phyloP scores from a whole-genome alignment of 1,284 basidiomycete genomes.

The Cryptococcus maquisensis region DNA sequence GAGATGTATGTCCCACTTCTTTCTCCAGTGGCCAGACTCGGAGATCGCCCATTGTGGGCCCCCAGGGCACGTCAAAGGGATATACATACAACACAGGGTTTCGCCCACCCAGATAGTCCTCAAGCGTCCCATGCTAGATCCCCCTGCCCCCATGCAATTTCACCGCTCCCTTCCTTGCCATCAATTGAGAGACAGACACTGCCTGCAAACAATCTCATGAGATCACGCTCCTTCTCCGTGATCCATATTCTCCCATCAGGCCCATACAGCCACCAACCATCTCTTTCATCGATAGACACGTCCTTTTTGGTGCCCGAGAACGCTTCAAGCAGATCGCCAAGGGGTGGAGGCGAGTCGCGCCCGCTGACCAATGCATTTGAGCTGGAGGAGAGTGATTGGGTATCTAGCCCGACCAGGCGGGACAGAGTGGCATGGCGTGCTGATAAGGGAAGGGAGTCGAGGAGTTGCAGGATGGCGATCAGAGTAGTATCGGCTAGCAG shows the following conservation, averaged over 20 bases:
- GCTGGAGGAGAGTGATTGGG: conserved; percentile 24
- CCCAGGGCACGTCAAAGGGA: too few relatives aligned
- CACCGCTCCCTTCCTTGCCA: conserved; percentile 15
- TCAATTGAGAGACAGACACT: conserved; percentile 37
- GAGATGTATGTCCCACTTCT: too few relatives aligned
- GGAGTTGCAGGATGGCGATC: conserved; percentile 26
- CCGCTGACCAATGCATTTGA: conserved; percentile 19
- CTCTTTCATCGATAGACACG: conserved; percentile 4
- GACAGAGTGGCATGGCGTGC: conserved; percentile 27
- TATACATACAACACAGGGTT: too few relatives aligned
- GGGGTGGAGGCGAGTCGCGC: conserved; percentile 35
- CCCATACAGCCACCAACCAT: conserved; percentile 34
- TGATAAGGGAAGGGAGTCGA: conserved; percentile 31
- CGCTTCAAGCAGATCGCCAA: conserved; percentile 29
- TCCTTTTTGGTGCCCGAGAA: conserved; percentile 3
- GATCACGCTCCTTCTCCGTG: conserved; percentile 32
- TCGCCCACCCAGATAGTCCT: too few relatives aligned
- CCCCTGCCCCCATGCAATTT: conserved; percentile 30
- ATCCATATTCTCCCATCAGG: conserved; percentile 34
- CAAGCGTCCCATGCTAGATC: conserved; percentile 35
- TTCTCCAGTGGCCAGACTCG: too few relatives aligned
- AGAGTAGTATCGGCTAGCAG: conserved; percentile 32
- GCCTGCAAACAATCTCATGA: conserved; percentile 38
- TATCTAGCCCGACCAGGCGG: conserved; percentile 35
- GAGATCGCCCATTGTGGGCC: too few relatives aligned